A percentile compares a stretch with the other conserved stretches of the same genome.
Conservation (phyloP, 371 early-diverging fungal species). For the Funneliformis caledonium region DNA sequence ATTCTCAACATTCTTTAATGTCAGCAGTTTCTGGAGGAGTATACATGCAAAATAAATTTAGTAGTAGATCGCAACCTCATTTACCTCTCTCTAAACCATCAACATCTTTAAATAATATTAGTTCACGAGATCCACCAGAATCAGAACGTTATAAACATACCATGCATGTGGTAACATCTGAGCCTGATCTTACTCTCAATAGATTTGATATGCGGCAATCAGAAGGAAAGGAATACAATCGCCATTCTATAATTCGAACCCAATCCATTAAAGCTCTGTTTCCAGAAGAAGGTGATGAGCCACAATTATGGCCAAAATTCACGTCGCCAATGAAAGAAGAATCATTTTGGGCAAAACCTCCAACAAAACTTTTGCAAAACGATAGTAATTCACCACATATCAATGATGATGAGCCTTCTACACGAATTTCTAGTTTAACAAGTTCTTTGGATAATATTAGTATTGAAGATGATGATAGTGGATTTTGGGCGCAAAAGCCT, state of each 20-base stretch:
- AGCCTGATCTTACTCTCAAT: slow-evolving; percentile 7
- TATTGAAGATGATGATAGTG: neutral
- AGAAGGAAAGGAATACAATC: neutral
- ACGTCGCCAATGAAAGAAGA: neutral
- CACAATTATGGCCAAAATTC: slow-evolving; percentile 13
- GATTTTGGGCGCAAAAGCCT: neutral
- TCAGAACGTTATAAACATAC: neutral
- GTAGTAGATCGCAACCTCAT: slow-evolving; percentile 15
- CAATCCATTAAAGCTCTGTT: neutral
- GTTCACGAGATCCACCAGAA: neutral
- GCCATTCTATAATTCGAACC: neutral
- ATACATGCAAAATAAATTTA: neutral
- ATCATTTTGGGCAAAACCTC: neutral
- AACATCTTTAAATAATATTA: neutral
- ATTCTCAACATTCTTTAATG: neutral
- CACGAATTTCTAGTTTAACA: neutral
- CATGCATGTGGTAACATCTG: neutral
- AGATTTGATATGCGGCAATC: neutral
- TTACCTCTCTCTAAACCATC: neutral
- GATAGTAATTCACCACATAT: neutral
- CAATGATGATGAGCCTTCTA: neutral
- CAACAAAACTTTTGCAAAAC: neutral
- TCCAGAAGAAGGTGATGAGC: neutral
- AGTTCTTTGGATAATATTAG: neutral
- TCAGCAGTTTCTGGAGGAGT: neutral